These are phyloP conservation scores for Aspergillus latus DNA, from an alignment of 2,329 filamentous ascomycete species.

Conservation along the genomic window DNA sequence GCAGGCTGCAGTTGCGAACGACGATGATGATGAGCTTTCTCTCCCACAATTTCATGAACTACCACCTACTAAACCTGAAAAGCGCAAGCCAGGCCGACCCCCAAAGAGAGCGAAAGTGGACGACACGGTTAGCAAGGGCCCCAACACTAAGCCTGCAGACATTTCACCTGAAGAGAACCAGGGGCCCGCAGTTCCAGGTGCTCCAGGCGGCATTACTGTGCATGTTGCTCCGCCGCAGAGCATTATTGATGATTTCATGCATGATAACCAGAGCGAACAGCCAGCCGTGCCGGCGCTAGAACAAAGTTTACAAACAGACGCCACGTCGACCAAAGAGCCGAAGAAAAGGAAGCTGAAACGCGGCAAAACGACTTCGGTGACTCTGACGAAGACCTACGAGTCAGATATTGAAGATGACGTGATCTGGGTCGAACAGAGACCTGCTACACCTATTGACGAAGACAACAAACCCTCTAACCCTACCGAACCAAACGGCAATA, in stretches of 20 bases:
- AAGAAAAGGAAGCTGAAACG: conserved; percentile 49
- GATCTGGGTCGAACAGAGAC: conserved; percentile 41
- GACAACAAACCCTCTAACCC: neutral
- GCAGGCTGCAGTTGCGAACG: conserved; percentile 22
- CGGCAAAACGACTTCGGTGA: conserved; percentile 42
- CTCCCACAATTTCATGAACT: conserved; percentile 9
- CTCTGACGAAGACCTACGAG: conserved; percentile 30
- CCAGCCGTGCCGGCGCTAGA: neutral
- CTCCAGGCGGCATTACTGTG: no score
- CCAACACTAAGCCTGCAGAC: neutral
- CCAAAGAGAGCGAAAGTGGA: conserved; percentile 17
- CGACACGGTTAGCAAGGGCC: neutral
- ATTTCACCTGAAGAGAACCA: neutral
- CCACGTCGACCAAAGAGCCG: conserved; percentile 25
- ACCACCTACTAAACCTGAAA: conserved; percentile 17
- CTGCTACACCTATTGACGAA: conserved; percentile 16
- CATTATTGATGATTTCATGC: neutral
- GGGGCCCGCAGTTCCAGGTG: neutral
- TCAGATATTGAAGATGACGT: conserved; percentile 42
- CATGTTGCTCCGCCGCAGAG: neutral
- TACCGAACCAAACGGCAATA: neutral
- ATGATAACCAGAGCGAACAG: neutral
- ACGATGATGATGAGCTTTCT: conserved; percentile 33
- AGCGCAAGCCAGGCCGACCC: conserved; percentile 22
- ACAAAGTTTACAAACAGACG: neutral